phyloP scores from a whole-genome alignment of 2,329 filamentous ascomycete species.

The Sporothrix luriei region DNA sequence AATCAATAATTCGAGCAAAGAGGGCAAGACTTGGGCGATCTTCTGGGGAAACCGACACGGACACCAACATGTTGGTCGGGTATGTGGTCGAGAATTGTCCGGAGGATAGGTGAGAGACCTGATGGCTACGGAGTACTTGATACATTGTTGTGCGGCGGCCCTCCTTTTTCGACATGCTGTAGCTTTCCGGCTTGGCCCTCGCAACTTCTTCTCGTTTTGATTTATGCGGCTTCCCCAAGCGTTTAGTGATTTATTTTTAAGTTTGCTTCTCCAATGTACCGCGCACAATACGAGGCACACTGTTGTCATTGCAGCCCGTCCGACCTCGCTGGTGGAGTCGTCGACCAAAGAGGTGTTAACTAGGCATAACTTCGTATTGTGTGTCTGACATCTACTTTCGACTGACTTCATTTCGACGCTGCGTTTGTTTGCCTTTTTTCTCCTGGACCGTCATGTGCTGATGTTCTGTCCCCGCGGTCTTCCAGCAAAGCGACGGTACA shows the following conservation, averaged over 20 bases:
- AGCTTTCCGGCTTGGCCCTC: too few relatives aligned
- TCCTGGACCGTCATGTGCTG: neutral
- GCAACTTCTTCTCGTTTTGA: conserved; percentile 12
- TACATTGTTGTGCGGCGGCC: too few relatives aligned
- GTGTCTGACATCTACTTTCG: neutral
- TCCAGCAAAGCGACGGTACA: too few relatives aligned
- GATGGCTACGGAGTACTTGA: too few relatives aligned
- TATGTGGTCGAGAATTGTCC: conserved; percentile 9
- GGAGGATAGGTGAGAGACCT: neutral
- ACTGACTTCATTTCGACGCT: neutral
- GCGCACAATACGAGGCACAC: neutral
- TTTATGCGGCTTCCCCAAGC: neutral
- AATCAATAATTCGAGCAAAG: conserved; percentile 15
- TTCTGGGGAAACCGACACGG: neutral
- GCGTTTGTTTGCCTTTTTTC: too few relatives aligned
- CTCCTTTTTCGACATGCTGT: neutral
- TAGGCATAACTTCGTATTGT: neutral
- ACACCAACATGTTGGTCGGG: conserved; percentile 2
- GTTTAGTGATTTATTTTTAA: too few relatives aligned
- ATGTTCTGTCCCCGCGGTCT: neutral
- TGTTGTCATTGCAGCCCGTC: neutral
- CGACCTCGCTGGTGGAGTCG: neutral
- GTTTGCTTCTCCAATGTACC: neutral
- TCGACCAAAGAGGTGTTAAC: neutral
- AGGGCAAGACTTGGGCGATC: conserved; percentile 13